phyloP scores from a whole-genome alignment of 768 basidiomycete genomes.

The Ephemerocybe angulata region DNA sequence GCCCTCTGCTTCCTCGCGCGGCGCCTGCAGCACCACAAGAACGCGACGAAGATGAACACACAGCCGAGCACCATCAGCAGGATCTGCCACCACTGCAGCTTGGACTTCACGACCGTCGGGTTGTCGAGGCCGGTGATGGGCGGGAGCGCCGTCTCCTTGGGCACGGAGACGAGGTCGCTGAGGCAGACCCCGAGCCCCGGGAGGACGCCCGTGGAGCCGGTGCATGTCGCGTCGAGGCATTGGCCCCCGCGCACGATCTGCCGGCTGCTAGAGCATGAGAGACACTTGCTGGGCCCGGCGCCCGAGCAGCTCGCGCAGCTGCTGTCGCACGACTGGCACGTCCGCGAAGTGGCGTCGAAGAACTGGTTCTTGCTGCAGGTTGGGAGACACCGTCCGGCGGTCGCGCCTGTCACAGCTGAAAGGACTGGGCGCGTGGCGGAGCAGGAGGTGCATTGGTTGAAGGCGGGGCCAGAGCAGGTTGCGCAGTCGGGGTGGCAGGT shows the following conservation, averaged over 20 bases:
- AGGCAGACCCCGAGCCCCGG: slow-evolving; percentile 78
- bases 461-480: slow-evolving; percentile 66
- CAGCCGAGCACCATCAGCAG: slow-evolving; percentile 80
- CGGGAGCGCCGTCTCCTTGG: slow-evolving; percentile 47
- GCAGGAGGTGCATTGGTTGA: slow-evolving; percentile 76
- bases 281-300: slow-evolving; percentile 62
- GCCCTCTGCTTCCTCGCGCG: slow-evolving; percentile 63
- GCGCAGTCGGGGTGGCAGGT: slow-evolving; percentile 81
- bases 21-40: slow-evolving; percentile 69
- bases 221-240: slow-evolving; percentile 63
- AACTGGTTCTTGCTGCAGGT: slow-evolving; percentile 69
- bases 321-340: slow-evolving; percentile 65
- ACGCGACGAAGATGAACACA: slow-evolving; percentile 68
- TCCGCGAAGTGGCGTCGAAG: slow-evolving; percentile 58
- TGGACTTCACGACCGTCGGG: slow-evolving; percentile 37
- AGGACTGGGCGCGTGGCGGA: slow-evolving; percentile 66
- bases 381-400: slow-evolving; percentile 70
- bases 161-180: slow-evolving; percentile 57
- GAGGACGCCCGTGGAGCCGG: slow-evolving; percentile 48
- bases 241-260: slow-evolving; percentile 61
- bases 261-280: slow-evolving; percentile 66
- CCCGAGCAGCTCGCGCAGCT: slow-evolving; percentile 78
- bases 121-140: slow-evolving; percentile 51
- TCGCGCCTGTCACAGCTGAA: slow-evolving; percentile 13
- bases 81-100: slow-evolving; percentile 81